A percentile compares a stretch with the other conserved stretches of the same genome.
These are phyloP conservation scores for Lactarius pseudohatsudake DNA, from an alignment of 768 basidiomycete species.

Conservation along the genomic window DNA sequence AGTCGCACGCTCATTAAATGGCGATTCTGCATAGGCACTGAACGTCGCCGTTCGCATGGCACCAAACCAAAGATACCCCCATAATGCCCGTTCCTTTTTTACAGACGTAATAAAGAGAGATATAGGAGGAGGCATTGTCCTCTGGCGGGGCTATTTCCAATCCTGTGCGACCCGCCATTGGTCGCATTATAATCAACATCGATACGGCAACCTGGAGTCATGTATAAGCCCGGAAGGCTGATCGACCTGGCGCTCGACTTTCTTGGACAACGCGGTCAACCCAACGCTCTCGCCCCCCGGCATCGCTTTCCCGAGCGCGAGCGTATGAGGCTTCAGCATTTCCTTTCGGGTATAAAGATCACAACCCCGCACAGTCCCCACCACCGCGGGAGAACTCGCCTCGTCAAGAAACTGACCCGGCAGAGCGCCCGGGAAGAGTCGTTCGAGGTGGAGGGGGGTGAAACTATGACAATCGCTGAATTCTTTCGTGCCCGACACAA, in stretches of 20 bases:
- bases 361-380: conserved; percentile 37
- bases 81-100: conserved; percentile 73
- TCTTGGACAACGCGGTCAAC: conserved; percentile 37
- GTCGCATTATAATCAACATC: conserved; percentile 65
- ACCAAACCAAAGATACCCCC: conserved; percentile 63
- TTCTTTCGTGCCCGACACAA: conserved; percentile 60
- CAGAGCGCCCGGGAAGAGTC: conserved; percentile 51
- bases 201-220: conserved; percentile 75
- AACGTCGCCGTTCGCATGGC: conserved; percentile 77
- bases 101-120: conserved; percentile 51
- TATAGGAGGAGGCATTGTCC: conserved; percentile 61
- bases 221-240: conserved; percentile 67
- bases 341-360: conserved; percentile 54
- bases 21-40: conserved; percentile 49
- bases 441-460: conserved; percentile 60
- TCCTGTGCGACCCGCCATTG: conserved; percentile 67
- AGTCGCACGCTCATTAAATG: background rate
- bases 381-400: conserved; percentile 41
- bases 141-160: conserved; percentile 83
- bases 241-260: conserved; percentile 58
- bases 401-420: conserved; percentile 57
- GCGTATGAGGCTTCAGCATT: conserved; percentile 51
- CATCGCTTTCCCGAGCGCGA: conserved; percentile 49
- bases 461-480: conserved; percentile 52
- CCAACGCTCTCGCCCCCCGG: conserved; percentile 41